phyloP scores from a whole-genome alignment of 345 rosid species.

The Eucalyptus pauciflora region DNA sequence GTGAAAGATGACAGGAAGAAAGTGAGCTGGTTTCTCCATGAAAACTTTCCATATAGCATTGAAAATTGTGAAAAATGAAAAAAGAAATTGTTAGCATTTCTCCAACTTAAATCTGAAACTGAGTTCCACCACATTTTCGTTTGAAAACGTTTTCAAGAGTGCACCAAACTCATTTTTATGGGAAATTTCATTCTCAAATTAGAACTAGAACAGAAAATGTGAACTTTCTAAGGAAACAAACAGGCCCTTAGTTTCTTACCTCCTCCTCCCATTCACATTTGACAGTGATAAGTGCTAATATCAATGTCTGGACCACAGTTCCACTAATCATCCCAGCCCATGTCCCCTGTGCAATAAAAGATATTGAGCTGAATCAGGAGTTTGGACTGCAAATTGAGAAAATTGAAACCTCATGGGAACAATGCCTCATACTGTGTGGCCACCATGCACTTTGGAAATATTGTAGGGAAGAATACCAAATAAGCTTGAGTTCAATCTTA shows the following conservation, averaged over 20 bases:
- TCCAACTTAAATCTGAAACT: background rate
- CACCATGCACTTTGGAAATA: background rate
- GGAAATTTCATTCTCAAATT: background rate
- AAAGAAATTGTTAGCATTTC: background rate
- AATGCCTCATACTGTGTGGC: background rate
- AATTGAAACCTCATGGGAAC: background rate
- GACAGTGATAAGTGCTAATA: slow-evolving; percentile 19
- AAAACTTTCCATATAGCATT: background rate
- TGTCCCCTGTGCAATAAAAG: slow-evolving; percentile 16
- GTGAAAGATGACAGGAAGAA: background rate
- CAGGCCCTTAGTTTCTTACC: slow-evolving; percentile 5
- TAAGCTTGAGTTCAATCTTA: background rate
- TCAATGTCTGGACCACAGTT: slow-evolving; percentile 33
- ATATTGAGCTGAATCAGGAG: background rate
- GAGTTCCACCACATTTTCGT: background rate
- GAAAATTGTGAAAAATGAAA: background rate
- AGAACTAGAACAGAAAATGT: background rate
- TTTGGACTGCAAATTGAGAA: background rate
- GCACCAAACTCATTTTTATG: background rate
- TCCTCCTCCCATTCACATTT: slow-evolving; percentile 30
- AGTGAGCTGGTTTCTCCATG: background rate
- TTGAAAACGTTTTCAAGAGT: background rate
- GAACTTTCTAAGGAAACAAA: background rate
- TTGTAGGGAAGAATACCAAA: background rate
- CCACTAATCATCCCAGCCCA: slow-evolving; percentile 44